Evolutionary conservation across 1,284 basidiomycete species (phyloP), one percentile per base, ranked within the genome.

Genomic region (Rhodotorula sp.): DNA sequence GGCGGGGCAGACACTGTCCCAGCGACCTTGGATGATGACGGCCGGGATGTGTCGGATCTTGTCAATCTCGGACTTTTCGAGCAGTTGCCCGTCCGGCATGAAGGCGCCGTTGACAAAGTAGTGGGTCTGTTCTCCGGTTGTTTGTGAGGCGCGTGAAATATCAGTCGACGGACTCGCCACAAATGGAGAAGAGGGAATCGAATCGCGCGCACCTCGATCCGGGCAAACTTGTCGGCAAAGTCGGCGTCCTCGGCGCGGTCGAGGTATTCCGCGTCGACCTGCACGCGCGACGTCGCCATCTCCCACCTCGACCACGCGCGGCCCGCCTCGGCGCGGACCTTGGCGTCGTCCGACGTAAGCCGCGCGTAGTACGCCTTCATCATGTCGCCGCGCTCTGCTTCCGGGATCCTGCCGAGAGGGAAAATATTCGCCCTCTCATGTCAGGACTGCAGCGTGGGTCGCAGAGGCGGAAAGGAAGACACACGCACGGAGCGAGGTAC

Each of bases 301-400:
- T 95, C 93, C 91, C 91, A 95, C 78, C 89, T 90, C 5, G 89
- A 61, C 93, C 93, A 96, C 2, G 92, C 89, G 78, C 87, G 90
- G 0, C 93, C 93, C 2, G 94, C 93, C 21, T 79, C 83, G 56
- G 90, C 81, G 46, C 90, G 84, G 1, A 84, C 87, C 71, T 87
- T 84, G 46, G 90, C 87, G 78, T 95, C 90, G 3, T 85, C 83
- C 0, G 90, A 88, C 73, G 90, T 91, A 65, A 97, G 86, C 66
- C 90, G 90, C 23, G 87, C 87, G 80, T 93, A 88, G 81, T 97
- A 97, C 1, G 93, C 93, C 12, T 85, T 81, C 65, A 97, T 85
- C 82, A 97, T 85, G 80, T 97, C 92, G 51, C 84, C 80, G 26
- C 91, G 87, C 80, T 97, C 89, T 3, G 84, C 81, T 79, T 91